Base-by-base conservation (phyloP, 2,329 filamentous ascomycete genomes). In the Cercospora sojina region DNA sequence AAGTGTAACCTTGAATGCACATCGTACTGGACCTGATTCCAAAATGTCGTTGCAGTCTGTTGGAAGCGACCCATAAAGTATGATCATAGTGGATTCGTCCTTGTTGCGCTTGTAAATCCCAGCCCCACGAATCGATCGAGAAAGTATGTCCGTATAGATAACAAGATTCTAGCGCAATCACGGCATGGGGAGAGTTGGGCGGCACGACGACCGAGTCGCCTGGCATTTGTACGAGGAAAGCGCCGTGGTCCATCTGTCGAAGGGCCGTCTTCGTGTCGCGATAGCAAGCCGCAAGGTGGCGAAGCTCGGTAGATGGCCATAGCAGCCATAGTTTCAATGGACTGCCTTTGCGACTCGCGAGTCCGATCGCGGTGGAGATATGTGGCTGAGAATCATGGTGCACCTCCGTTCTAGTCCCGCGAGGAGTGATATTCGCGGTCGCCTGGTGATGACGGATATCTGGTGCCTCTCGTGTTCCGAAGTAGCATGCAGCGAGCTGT, bases 221-320 rank as follows among this genome's bases (percentile, higher is more conserved):
- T 35, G 56, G 56, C 56, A 59, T 59, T 32, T 59, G 56, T 20
- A 59, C 56, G n/a, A 59, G n/a, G 29, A 59, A 59, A 32, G 25
- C 13, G 25, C 56, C 56, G 25, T 59, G 56, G 31, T 59, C 56
- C 56, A 59, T 59, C n/a, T n/a, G 27, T 13, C 20, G n/a, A 13
- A 66, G 53, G 25, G 64, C 64, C 27, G 10, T 27, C 32, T 59
- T 55, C 31, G 64, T 66, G 27, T 59, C 25, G 43, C 27, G 32
- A 25, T 63, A 53, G 60, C 64, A 64, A 18, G 25, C 6, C 23
- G 29, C 27, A 13, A 62, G 59, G 49, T 65, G 58, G 25, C 51
- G 58, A 3, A 62, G 64, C 58, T 65, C 64, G 16, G 64, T 65
- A 31, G 64, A 65, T 56, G 64, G 64, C 64, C 64, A 65, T n/a